Base-by-base conservation (phyloP, 2,329 filamentous ascomycete genomes). In the Dothideomycetidae sp. region DNA sequence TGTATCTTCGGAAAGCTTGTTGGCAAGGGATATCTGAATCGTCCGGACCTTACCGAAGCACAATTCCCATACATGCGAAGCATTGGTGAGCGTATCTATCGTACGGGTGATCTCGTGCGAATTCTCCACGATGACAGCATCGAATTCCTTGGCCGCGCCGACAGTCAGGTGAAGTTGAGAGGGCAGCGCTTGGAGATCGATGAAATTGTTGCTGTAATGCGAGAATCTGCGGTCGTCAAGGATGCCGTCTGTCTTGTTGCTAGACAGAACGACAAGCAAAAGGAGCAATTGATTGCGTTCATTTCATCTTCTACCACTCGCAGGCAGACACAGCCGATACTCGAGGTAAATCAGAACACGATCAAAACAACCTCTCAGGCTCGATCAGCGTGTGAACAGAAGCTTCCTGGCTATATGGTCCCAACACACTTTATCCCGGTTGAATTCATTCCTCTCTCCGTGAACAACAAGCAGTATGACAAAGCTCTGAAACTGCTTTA, bases 121-220 rank as follows among this genome's bases (percentile, higher is more conserved):
- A 67, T 93, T 11, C 60, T 93, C 5, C 68, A 84, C 37, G 80
- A 94, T 53, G 76, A 74, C 1, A 83, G 78, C 30, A 86, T 93
- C 46, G 80, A 88, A 39, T 94, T 94, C 52, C 65, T 92, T 2
- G 86, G 88, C 2, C 73, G 88, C 10, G 80, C 79, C 4, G 88
- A 96, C 52, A 84, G 93, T 39, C 86, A 96, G 57, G 78, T 93
- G 44, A 96, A 96, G 54, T 68, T 94, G 3, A 75, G 88, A 9
- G 86, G 86, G 0, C 86, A 94, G 54, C 70, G 86, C 10, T 68
- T 96, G 1, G 88, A 96, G 51, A 79, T 93, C 42, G 81, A 79
- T 1, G 86, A 96, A 60, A 93, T 94, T 55, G 90, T 93, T 48
- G 77, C 86, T 33, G 73, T 80, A 5, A 83, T 93, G 48, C 75